Base-by-base conservation (phyloP, 2,329 filamentous ascomycete genomes). In the Pseudocercospora pini-densiflorae region DNA sequence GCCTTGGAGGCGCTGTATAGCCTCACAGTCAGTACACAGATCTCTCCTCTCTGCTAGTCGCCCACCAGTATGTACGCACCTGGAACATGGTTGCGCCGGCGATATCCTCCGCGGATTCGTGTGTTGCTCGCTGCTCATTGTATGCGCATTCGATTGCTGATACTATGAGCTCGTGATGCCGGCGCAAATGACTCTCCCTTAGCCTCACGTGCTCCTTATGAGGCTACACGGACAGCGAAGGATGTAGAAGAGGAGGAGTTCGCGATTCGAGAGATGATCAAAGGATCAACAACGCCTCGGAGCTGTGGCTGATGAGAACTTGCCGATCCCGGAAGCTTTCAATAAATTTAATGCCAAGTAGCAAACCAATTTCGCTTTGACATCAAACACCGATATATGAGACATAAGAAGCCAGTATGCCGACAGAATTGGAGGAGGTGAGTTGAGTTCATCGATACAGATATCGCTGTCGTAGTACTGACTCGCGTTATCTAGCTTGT, bases 361-460 rank as follows among this genome's bases (percentile, higher is more conserved):
- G 24, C 10, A 54, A 19, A 31, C 1, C 23, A 10, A 54, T 23
- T 53, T 53, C 10, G 23, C 12, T 14, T 8, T 27, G 8, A 19
- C 59, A 10, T 27, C 7, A 63, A 36, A 40, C 27, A 27, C 43
- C 31, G 43, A 65, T 24, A 45, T 33, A 63, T 36, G 1, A 27
- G 4, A 21, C 24, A 24, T 6, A 4, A 21, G 45, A 59, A 73
- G 73, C 59, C 69, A 77, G 60, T 8, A 84, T 84, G 82, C 81
- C 83, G 51, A 82, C 81, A 51, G 82, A 84, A 77, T 73, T 85
- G 59, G 83, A 85, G 77, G 82, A 85, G 70, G 81, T 83, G 68
- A 65, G 68, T 40, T 9, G 23, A 40, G 29, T 10, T 29, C 27
- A 33, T 29, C 8, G 5, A 16, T 27, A 31, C n/a, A 27, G 16